Percentiles rank a stretch among this genome's conserved stretches.
phyloP scores from a whole-genome alignment of 108 stramenopile genomes.

The Chaetoceros tenuissimus region DNA sequence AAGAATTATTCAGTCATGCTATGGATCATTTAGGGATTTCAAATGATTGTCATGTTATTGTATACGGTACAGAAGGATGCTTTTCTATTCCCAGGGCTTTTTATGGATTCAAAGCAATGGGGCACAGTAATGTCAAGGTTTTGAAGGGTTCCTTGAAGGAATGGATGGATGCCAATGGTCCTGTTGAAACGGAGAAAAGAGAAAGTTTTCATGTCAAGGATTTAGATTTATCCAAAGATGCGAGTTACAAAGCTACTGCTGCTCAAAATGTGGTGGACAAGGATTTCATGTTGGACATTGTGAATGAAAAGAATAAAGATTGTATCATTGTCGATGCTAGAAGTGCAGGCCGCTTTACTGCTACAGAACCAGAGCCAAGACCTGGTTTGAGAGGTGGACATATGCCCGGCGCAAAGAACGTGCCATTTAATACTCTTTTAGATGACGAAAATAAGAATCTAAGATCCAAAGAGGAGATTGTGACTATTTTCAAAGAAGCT shows the following conservation, averaged over 20 bases:
- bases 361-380: conserved; percentile 42
- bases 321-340: conserved; percentile 57
- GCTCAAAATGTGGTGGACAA: conserved; percentile 35
- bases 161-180: conserved; percentile 47
- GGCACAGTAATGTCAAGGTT: conserved; percentile 48
- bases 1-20: conserved; percentile 36
- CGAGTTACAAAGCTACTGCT: conserved; percentile 24
- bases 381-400: conserved; percentile 49
- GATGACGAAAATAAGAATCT: conserved; percentile 33
- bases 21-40: conserved; percentile 64
- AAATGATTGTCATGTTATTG: conserved; percentile 44
- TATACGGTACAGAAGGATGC: conserved; percentile 52
- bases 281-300: conserved; percentile 21
- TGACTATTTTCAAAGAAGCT: conserved; percentile 26
- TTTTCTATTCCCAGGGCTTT: conserved; percentile 52
- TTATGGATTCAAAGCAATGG: conserved; percentile 62
- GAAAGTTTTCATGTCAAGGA: conserved; percentile 6
- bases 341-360: conserved; percentile 41
- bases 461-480: conserved; percentile 39
- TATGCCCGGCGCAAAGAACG: conserved; percentile 68
- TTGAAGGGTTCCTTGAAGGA: conserved; percentile 67
- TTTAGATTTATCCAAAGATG: conserved; percentile 20
- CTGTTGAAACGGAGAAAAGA: conserved; percentile 31
- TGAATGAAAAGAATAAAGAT: conserved; percentile 20
- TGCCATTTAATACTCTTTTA: conserved; percentile 46